A percentile compares a stretch with the other conserved stretches of the same genome.
Evolutionary conservation across 1,139 yeast genomes (phyloP).

Genomic region (Kazachstania sp.): DNA sequence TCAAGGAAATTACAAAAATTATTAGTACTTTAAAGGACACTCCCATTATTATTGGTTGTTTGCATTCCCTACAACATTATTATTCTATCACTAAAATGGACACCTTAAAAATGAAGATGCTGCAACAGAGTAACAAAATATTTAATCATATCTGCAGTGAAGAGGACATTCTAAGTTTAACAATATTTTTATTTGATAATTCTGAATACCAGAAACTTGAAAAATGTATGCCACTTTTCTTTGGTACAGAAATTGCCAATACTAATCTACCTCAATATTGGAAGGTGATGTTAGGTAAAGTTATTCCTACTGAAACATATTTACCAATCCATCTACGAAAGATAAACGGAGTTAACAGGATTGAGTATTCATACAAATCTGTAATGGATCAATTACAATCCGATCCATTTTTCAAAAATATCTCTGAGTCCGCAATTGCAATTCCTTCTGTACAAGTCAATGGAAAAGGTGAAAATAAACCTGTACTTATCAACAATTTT

Average conservation of each 20-base stretch:
- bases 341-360: conserved; percentile 25
- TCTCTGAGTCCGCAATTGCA: conserved; percentile 42
- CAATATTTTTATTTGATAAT: conserved; percentile 18
- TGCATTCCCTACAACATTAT: conserved; percentile 17
- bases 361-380: conserved; percentile 22
- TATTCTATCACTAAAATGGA: conserved; percentile 19
- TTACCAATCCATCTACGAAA: conserved; percentile 15
- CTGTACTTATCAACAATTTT: not conserved
- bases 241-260: conserved; percentile 17
- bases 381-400: conserved; percentile 27
- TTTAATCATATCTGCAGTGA: conserved; percentile 24
- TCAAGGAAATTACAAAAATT: conserved; percentile 40
- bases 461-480: not conserved
- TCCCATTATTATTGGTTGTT: conserved; percentile 22
- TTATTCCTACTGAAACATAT: conserved; percentile 14
- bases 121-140: conserved; percentile 17
- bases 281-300: conserved; percentile 24
- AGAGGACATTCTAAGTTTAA: conserved; percentile 21
- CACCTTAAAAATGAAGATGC: conserved; percentile 7
- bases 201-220: conserved; percentile 16
- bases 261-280: conserved; percentile 23
- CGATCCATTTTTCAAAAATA: conserved; percentile 41
- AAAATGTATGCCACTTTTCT: conserved; percentile 21
- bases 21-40: conserved; percentile 28
- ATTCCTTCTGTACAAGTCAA: conserved; percentile 28